phyloP scores from a whole-genome alignment of 2,329 filamentous ascomycete species.

The Diplocarpon rosae region DNA sequence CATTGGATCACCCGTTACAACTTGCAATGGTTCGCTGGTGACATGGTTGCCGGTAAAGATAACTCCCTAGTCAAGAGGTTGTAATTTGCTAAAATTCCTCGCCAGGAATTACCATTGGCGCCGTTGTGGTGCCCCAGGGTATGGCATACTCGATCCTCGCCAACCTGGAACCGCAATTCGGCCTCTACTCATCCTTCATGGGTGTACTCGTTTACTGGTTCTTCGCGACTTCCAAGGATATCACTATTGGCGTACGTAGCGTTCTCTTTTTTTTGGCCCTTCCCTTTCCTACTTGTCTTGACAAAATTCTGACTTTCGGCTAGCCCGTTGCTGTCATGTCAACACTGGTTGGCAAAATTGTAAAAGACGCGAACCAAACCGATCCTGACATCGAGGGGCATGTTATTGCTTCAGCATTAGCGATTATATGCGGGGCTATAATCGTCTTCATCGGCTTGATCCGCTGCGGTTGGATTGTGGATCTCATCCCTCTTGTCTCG shows the following conservation, averaged over 20 bases:
- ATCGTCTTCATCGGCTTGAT: conserved; percentile 69
- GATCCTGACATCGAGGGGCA: conserved; percentile 49
- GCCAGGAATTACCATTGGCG: conserved; percentile 56
- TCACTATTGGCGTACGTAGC: conserved; percentile 75
- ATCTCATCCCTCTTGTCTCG: conserved; percentile 81
- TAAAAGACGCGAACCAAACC: conserved; percentile 47
- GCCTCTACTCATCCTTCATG: conserved; percentile 92
- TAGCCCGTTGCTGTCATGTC: conserved; percentile 93
- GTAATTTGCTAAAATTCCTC: not conserved
- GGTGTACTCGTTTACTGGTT: conserved; percentile 94
- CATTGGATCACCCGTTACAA: conserved; percentile 91
- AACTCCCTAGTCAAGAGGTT: too few species aligned
- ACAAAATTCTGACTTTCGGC: too few species aligned
- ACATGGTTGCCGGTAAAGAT: conserved; percentile 69
- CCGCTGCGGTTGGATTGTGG: conserved; percentile 79
- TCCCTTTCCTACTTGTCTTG: not conserved
- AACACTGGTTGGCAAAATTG: conserved; percentile 74
- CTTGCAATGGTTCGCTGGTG: conserved; percentile 74
- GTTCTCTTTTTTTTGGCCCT: not conserved
- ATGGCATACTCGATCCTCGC: conserved; percentile 92
- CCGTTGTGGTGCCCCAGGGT: conserved; percentile 82
- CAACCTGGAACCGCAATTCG: conserved; percentile 68
- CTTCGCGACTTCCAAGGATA: conserved; percentile 96
- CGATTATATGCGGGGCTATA: conserved; percentile 67
- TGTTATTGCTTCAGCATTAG: conserved; percentile 66